A percentile compares a stretch with the other conserved stretches of the same genome.
These are phyloP conservation scores for Coemansia sp. DNA, from an alignment of 192 early-diverging fungal species.

Conservation along the genomic window DNA sequence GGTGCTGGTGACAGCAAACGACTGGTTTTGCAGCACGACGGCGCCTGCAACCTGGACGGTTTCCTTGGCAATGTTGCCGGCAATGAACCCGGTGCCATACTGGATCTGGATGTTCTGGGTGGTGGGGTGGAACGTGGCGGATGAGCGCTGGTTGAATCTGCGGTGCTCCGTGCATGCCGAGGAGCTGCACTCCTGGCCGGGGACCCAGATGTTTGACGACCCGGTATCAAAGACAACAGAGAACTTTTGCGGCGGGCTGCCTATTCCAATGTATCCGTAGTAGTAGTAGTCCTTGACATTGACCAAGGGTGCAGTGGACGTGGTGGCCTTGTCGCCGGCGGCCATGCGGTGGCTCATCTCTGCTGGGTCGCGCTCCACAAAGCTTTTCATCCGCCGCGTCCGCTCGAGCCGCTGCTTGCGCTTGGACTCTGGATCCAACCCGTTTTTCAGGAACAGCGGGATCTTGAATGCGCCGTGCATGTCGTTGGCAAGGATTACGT, in stretches of 20 bases:
- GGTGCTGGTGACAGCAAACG: slow-evolving; percentile 43
- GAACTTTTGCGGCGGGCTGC: slow-evolving; percentile 71
- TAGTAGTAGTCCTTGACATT: slow-evolving; percentile 58
- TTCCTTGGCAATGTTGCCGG: slow-evolving; percentile 87
- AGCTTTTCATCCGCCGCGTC: slow-evolving; percentile 34
- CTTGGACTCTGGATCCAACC: slow-evolving; percentile 49
- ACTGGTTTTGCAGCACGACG: slow-evolving; percentile 44
- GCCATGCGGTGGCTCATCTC: slow-evolving; percentile 7
- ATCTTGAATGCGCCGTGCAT: slow-evolving; percentile 33
- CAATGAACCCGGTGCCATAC: slow-evolving; percentile 90
- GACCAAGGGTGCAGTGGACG: slow-evolving; percentile 18
- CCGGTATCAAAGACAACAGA: slow-evolving; percentile 72
- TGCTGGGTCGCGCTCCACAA: slow-evolving; percentile 19
- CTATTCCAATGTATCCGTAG: slow-evolving; percentile 71
- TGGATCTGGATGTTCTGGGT: slow-evolving; percentile 80
- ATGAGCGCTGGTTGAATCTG: slow-evolving; percentile 70
- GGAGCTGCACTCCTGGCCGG: slow-evolving; percentile 63
- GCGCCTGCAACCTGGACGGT: slow-evolving; percentile 40
- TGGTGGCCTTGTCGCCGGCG: neutral
- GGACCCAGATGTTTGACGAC: slow-evolving; percentile 74
- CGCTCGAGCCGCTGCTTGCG: slow-evolving; percentile 42
- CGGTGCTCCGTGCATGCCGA: slow-evolving; percentile 82
- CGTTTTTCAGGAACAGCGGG: slow-evolving; percentile 44
- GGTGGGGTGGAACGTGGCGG: slow-evolving; percentile 61
- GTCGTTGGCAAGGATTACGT: slow-evolving; percentile 20